phyloP scores from a whole-genome alignment of 176 grass and related monocot genomes.

The Juncus effusus region DNA sequence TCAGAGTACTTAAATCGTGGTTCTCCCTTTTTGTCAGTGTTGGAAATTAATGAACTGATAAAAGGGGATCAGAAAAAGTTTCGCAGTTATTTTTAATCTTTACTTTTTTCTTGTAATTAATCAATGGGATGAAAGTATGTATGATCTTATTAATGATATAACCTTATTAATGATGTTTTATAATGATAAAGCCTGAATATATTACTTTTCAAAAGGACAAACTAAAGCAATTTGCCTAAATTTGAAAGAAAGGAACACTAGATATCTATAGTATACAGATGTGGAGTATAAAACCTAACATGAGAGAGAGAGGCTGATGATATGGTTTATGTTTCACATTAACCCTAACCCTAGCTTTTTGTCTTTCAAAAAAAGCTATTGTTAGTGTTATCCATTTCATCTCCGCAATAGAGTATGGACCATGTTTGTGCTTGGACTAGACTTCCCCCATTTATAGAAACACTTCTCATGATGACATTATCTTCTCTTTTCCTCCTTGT shows the following conservation, averaged over 20 bases:
- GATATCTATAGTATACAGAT: neutral
- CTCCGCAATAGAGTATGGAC: conserved; percentile 29
- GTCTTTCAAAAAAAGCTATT: conserved; percentile 6
- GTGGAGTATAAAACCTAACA: conserved; percentile 6
- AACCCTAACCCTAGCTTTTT: conserved; percentile 12
- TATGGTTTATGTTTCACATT: conserved; percentile 18
- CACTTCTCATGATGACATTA: conserved; percentile 50
- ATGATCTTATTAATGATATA: too few relatives aligned
- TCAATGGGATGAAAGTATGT: too few relatives aligned
- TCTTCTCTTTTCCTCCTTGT: conserved; percentile 42
- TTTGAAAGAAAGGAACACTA: neutral
- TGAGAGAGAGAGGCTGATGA: conserved; percentile 15
- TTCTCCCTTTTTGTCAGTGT: too few relatives aligned
- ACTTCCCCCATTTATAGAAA: conserved; percentile 45
- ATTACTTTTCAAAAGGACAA: conserved; percentile 4
- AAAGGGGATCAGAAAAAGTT: too few relatives aligned
- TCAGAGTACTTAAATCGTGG: too few relatives aligned
- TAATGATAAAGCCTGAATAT: too few relatives aligned
- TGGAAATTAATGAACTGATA: too few relatives aligned
- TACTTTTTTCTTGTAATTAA: too few relatives aligned
- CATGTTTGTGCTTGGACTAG: conserved; percentile 21
- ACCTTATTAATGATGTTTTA: too few relatives aligned
- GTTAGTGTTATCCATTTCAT: conserved; percentile 17
- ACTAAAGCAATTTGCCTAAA: neutral
- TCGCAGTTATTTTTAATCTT: too few relatives aligned